phyloP scores from a whole-genome alignment of 208 protist species.

The Leishmania arabica region DNA sequence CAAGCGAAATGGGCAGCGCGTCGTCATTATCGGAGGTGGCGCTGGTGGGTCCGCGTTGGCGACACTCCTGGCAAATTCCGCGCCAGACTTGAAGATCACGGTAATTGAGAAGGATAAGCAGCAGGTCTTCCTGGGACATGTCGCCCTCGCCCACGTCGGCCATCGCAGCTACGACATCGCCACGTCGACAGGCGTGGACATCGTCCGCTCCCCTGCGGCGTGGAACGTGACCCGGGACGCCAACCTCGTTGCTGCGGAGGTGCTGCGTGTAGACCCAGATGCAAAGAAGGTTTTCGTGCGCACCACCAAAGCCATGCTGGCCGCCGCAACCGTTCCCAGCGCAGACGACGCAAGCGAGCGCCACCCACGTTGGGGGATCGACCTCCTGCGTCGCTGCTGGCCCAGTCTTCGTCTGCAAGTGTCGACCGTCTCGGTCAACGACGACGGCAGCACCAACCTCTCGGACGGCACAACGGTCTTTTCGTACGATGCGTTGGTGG shows the following conservation, averaged over 20 bases:
- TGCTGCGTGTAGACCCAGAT: slow-evolving; percentile 50
- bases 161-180: slow-evolving; percentile 90
- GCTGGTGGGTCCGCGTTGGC: slow-evolving; percentile 67
- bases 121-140: slow-evolving; percentile 63
- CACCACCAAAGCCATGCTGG: slow-evolving; percentile 24
- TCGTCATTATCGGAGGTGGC: slow-evolving; percentile 80
- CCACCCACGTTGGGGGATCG: background rate
- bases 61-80: slow-evolving; percentile 46
- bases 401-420: background rate
- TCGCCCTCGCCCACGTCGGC: slow-evolving; percentile 77
- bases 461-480: slow-evolving; percentile 42
- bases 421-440: slow-evolving; percentile 14
- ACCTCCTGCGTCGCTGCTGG: slow-evolving; percentile 3
- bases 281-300: slow-evolving; percentile 57
- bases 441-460: slow-evolving; percentile 28
- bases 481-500: slow-evolving; percentile 81
- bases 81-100: slow-evolving; percentile 65
- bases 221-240: slow-evolving; percentile 86
- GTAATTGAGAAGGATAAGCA: slow-evolving; percentile 77
- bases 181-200: slow-evolving; percentile 69
- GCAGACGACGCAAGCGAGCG: background rate
- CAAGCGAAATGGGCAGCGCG: slow-evolving; percentile 45
- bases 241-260: slow-evolving; percentile 63
- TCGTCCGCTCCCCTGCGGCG: slow-evolving; percentile 63
- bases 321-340: slow-evolving; percentile 8